Conservation (phyloP, 495 filamentous ascomycete species). For the Usnea hakonensis region DNA sequence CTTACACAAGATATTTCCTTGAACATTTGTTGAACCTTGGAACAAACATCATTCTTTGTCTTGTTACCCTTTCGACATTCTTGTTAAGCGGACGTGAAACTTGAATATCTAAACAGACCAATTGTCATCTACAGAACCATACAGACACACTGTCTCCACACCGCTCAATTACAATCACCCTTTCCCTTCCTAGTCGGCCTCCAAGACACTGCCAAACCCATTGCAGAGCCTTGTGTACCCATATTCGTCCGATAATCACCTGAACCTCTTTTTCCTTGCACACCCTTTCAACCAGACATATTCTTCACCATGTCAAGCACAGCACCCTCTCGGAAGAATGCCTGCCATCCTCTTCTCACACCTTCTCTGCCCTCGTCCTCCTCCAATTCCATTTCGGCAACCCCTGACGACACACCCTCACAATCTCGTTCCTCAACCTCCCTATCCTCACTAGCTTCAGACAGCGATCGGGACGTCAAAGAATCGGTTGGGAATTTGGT, state of each 20-base stretch:
- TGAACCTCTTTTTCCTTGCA: too few relatives aligned
- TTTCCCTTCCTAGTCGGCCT: neutral
- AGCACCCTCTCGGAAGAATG: neutral
- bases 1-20: too few relatives aligned
- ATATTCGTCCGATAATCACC: neutral
- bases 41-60: too few relatives aligned
- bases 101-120: neutral
- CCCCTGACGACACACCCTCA: conserved; percentile 61
- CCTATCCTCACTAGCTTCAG: conserved; percentile 77
- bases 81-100: neutral
- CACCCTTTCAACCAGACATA: neutral
- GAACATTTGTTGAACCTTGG: too few relatives aligned
- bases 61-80: too few relatives aligned
- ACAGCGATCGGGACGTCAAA: conserved; percentile 23
- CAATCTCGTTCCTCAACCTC: conserved; percentile 82
- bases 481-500: neutral
- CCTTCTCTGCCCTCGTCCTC: conserved; percentile 32
- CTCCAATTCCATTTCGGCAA: conserved; percentile 57
- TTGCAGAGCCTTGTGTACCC: neutral
- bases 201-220: neutral
- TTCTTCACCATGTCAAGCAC: neutral
- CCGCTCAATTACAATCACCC: neutral
- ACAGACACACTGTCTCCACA: neutral
- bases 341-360: neutral
- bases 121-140: neutral